phyloP scores from a whole-genome alignment of 179 eudicot species.

The Beta corolliflora region DNA sequence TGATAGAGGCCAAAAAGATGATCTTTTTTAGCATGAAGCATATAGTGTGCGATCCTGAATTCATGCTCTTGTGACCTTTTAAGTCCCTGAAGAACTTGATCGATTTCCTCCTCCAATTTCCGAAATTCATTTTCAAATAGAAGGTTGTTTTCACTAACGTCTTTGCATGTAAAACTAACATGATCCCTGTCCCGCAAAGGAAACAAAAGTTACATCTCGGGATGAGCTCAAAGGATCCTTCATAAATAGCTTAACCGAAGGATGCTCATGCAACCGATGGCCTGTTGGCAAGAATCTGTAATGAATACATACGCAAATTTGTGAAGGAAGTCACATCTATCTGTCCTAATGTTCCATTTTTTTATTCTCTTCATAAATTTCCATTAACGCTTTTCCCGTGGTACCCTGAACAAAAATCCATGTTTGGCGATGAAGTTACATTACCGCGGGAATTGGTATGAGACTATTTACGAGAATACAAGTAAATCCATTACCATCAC shows the following conservation, averaged over 20 bases:
- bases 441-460: too few relatives aligned
- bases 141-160: background rate
- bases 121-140: conserved; percentile 37
- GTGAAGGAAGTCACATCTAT: too few relatives aligned
- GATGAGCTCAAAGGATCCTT: background rate
- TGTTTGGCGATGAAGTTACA: too few relatives aligned
- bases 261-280: background rate
- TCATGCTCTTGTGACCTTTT: conserved; percentile 68
- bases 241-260: background rate
- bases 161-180: conserved; percentile 3
- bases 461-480: too few relatives aligned
- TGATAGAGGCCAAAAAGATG: conserved; percentile 48
- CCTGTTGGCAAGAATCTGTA: too few relatives aligned
- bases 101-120: conserved; percentile 58
- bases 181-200: conserved; percentile 21
- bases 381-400: too few relatives aligned
- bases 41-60: conserved; percentile 56
- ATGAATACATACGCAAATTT: too few relatives aligned
- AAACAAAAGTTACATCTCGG: background rate
- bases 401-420: too few relatives aligned
- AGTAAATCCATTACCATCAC: too few relatives aligned
- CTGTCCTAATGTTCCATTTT: too few relatives aligned
- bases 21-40: conserved; percentile 60
- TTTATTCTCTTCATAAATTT: too few relatives aligned
- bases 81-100: conserved; percentile 55